phyloP scores from a whole-genome alignment of 2,329 filamentous ascomycete genomes.

The Rutstroemia sp. region DNA sequence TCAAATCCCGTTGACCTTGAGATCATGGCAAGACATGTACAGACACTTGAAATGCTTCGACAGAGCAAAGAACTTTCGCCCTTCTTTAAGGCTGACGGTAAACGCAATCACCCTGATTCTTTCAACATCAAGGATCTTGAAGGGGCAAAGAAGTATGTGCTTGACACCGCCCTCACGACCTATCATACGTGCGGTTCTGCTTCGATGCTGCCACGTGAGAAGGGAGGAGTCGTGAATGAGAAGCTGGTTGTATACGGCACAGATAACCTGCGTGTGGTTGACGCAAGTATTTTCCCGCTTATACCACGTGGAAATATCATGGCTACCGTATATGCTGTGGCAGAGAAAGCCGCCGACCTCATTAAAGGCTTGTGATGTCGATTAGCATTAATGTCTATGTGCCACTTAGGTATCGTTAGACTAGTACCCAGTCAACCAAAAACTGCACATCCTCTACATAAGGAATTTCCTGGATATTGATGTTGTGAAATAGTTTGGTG shows the following conservation, averaged over 20 bases:
- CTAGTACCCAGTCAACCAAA: too few relatives aligned
- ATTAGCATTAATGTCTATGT: too few relatives aligned
- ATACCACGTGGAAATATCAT: background rate
- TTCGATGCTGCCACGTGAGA: constrained; percentile 5
- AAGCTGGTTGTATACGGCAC: constrained; percentile 12
- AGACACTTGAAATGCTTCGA: background rate
- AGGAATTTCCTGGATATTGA: too few relatives aligned
- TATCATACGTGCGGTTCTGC: background rate
- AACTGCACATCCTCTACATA: too few relatives aligned
- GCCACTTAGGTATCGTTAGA: too few relatives aligned
- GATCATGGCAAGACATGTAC: background rate
- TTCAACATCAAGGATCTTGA: background rate
- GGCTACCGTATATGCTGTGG: background rate
- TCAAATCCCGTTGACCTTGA: constrained; percentile 4
- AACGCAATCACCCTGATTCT: background rate
- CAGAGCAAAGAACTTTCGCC: background rate
- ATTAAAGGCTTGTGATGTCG: background rate
- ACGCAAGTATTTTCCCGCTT: constrained; percentile 2
- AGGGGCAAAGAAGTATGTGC: background rate
- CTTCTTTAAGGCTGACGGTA: background rate
- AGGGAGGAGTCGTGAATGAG: constrained; percentile 13
- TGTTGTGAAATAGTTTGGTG: too few relatives aligned
- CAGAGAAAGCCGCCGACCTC: background rate
- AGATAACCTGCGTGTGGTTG: constrained; percentile 10
- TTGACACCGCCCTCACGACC: background rate